A percentile compares a stretch with the other conserved stretches of the same genome.
These are phyloP conservation scores for Fragaria ananassa DNA, from an alignment of 306 rosid genomes.

Conservation along the genomic window DNA sequence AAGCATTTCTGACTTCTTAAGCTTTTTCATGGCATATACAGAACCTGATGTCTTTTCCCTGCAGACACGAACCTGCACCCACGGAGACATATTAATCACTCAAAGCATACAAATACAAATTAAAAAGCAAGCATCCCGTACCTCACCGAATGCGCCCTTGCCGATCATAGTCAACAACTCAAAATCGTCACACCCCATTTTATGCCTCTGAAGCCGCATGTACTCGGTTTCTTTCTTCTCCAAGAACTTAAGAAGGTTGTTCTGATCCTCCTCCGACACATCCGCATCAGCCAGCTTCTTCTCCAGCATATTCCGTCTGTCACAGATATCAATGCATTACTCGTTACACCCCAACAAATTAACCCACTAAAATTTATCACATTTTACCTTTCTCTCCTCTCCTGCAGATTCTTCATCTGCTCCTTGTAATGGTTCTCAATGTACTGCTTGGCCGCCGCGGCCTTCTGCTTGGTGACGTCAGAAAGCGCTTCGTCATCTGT, in stretches of 20 bases:
- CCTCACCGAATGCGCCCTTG: conserved; percentile 99
- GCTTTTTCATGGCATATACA: conserved; percentile 98
- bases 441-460: conserved; percentile 87
- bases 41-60: conserved; percentile 78
- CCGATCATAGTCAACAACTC: conserved; percentile 96
- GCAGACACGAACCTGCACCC: conserved; percentile 85
- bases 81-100: conserved; percentile 24
- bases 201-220: conserved; percentile 98
- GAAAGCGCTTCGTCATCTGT: conserved; percentile 70
- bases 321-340: not conserved
- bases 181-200: conserved; percentile 95
- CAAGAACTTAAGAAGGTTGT: conserved; percentile 77
- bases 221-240: conserved; percentile 99
- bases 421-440: conserved; percentile 97
- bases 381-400: conserved; percentile 55
- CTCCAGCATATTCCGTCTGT: conserved; percentile 80
- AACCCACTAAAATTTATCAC: too few species aligned
- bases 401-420: conserved; percentile 93
- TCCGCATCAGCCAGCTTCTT: conserved; percentile 97
- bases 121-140: not conserved
- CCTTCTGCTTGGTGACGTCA: conserved; percentile 81
- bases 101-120: not conserved
- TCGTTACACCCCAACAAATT: too few species aligned
- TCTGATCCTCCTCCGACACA: conserved; percentile 97
- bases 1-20: conserved; percentile 98